Percentiles rank a stretch among this genome's conserved stretches.
phyloP scores from a whole-genome alignment of 352 stramenopile species.

The Phytophthora europaea region DNA sequence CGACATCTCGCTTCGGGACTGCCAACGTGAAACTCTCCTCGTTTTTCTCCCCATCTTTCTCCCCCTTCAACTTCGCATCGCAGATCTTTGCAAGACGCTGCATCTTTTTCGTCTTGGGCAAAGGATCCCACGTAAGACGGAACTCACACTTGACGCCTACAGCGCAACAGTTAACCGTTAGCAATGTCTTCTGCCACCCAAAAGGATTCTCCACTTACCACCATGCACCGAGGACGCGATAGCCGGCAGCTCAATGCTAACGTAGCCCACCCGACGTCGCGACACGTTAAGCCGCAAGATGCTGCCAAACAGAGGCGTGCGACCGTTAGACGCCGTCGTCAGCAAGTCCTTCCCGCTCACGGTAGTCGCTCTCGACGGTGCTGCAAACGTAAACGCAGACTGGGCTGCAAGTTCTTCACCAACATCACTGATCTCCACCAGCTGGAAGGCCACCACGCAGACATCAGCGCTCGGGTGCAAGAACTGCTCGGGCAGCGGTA shows the following conservation, averaged over 20 bases:
- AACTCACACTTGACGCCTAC: constrained; percentile 72
- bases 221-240: constrained; percentile 55
- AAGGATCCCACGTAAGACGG: constrained; percentile 53
- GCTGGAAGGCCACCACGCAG: constrained; percentile 67
- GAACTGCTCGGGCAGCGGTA: constrained; percentile 58
- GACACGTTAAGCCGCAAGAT: constrained; percentile 64
- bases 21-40: constrained; percentile 46
- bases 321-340: constrained; percentile 32
- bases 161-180: constrained; percentile 4
- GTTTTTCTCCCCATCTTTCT: constrained; percentile 24
- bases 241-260: constrained; percentile 64
- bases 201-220: constrained; percentile 39
- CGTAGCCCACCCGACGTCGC: constrained; percentile 55
- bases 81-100: constrained; percentile 52
- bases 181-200: neutral
- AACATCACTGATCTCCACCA: constrained; percentile 69
- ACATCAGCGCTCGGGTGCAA: constrained; percentile 53
- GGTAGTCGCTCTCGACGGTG: constrained; percentile 20
- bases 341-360: constrained; percentile 65
- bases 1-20: constrained; percentile 51
- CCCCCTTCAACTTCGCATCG: constrained; percentile 45
- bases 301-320: constrained; percentile 68
- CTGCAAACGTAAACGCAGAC: constrained; percentile 50
- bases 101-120: constrained; percentile 50
- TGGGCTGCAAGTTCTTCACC: constrained; percentile 47